These are phyloP conservation scores for Phytophthora kernoviae DNA, from an alignment of 352 stramenopile species.

Conservation along the genomic window DNA sequence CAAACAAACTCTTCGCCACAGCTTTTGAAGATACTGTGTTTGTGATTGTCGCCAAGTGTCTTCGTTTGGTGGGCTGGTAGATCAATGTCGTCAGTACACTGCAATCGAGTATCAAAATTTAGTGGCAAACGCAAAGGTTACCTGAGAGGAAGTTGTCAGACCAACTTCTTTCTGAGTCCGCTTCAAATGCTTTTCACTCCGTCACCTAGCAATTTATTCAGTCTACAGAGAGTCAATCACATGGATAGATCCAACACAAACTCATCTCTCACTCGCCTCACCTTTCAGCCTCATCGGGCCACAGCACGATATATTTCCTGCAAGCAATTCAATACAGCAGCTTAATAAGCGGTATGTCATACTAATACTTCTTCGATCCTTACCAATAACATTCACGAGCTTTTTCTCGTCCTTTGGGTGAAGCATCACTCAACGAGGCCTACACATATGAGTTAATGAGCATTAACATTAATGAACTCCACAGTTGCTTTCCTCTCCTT, in stretches of 20 bases:
- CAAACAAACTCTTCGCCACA: slow-evolving; percentile 35
- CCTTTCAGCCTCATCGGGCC: slow-evolving; percentile 51
- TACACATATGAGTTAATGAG: slow-evolving; percentile 6
- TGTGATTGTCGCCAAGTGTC: slow-evolving; percentile 66
- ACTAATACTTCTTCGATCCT: neutral
- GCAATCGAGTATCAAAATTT: neutral
- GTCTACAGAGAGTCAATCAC: slow-evolving; percentile 18
- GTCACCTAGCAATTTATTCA: slow-evolving; percentile 49
- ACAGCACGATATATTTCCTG: slow-evolving; percentile 56
- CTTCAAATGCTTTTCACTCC: slow-evolving; percentile 76
- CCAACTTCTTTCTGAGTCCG: slow-evolving; percentile 40
- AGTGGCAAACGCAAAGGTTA: slow-evolving; percentile 14
- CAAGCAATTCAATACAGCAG: neutral
- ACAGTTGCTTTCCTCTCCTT: neutral
- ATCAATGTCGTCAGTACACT: neutral
- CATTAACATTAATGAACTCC: slow-evolving; percentile 4
- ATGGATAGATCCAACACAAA: neutral
- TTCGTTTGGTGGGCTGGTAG: slow-evolving; percentile 43
- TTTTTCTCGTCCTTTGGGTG: slow-evolving; percentile 56
- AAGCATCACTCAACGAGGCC: slow-evolving; percentile 57
- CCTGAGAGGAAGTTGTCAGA: slow-evolving; percentile 35
- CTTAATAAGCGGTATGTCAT: neutral
- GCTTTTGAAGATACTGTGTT: slow-evolving; percentile 43
- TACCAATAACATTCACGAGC: slow-evolving; percentile 71
- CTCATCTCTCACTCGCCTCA: slow-evolving; percentile 8